Evolutionary conservation across 768 basidiomycete genomes (phyloP).

Genomic region (Mycena pura): DNA sequence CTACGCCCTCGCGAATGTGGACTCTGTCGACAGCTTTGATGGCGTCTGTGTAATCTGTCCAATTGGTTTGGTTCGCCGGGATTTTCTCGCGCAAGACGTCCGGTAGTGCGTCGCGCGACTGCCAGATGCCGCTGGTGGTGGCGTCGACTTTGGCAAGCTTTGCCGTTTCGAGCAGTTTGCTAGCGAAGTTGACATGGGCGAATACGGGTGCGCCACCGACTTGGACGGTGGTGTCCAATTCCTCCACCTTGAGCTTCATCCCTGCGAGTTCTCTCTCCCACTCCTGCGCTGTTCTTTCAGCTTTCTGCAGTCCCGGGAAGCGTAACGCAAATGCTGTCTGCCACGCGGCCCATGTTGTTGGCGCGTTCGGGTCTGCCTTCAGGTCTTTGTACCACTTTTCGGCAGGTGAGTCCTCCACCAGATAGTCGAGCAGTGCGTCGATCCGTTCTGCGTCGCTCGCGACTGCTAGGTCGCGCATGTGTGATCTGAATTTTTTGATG

Average conservation of each 20-base stretch:
- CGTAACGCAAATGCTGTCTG: conserved; percentile 1
- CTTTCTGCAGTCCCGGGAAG: conserved; percentile 5
- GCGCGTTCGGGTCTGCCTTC: background rate
- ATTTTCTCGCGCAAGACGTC: conserved; percentile 10
- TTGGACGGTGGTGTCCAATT: conserved; percentile 17
- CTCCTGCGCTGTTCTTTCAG: conserved; percentile 12
- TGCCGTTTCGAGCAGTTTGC: conserved; percentile 5
- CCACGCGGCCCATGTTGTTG: background rate
- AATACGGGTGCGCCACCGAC: conserved; percentile 13
- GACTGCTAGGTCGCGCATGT: conserved; percentile 6
- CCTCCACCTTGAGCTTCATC: conserved; percentile 18
- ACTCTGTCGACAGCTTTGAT: conserved; percentile 8
- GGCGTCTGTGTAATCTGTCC: background rate
- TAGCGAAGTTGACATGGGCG: conserved; percentile 18
- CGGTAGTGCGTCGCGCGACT: conserved; percentile 13
- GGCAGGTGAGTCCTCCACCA: conserved; percentile 6
- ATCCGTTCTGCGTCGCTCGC: background rate
- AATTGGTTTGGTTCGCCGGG: background rate
- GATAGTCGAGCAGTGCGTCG: conserved; percentile 8
- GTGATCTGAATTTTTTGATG: conserved; percentile 5
- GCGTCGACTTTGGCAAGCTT: background rate
- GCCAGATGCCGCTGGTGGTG: conserved; percentile 9
- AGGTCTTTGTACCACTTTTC: conserved; percentile 4
- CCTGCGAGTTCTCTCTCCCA: conserved; percentile 18
- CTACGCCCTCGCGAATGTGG: background rate